Base-by-base conservation (phyloP, 352 stramenopile species). In the Globisporangium parvum region DNA sequence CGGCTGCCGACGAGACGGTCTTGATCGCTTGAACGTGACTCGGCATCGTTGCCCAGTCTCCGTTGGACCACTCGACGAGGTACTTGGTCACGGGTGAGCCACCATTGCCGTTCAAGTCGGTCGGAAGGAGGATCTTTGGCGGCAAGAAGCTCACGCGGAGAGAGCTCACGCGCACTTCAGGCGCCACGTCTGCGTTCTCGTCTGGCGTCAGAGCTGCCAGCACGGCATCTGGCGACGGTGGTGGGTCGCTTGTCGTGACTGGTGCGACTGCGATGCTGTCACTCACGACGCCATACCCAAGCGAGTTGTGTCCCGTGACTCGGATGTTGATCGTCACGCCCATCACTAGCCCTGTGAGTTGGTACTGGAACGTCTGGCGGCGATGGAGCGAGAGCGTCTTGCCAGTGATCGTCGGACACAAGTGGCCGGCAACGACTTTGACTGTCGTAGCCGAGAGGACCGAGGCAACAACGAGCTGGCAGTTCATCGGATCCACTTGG, bases 51-150 rank as follows among this genome's bases (percentile, higher is more conserved):
- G 72, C 57, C 63, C 91, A 98, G 40, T 85, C 71, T 3, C 66
- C 66, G n/a, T 86, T 79, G 15, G 75, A 90, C 93, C 94, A 98
- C 56, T 99, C 96, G 10, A 99, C 74, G 10, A 98, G 66, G 60
- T 98, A 99, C 49, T 87, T 77, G 1, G 79, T 80, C 40, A 98
- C 72, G 3, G 56, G 26, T 6, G 82, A 82, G 11, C 95, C 95
- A n/a, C 94, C 94, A 28, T 84, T 62, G 51, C 91, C 89, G 26
- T 95, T 86, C 10, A 80, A 18, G 55, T 97, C 90, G 0, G 64
- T 77, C 1, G 70, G 45, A 6, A 58, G 40, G 6, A 55, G 67
- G 53, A 78, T 78, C 52, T 57, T 75, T 12, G 77, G 89, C 12
- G 69, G 87, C 47, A 77, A 55, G 69, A 96, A 98, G 6, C 65